phyloP scores from a whole-genome alignment of 768 basidiomycete species.

The Dentipellis fragilis region DNA sequence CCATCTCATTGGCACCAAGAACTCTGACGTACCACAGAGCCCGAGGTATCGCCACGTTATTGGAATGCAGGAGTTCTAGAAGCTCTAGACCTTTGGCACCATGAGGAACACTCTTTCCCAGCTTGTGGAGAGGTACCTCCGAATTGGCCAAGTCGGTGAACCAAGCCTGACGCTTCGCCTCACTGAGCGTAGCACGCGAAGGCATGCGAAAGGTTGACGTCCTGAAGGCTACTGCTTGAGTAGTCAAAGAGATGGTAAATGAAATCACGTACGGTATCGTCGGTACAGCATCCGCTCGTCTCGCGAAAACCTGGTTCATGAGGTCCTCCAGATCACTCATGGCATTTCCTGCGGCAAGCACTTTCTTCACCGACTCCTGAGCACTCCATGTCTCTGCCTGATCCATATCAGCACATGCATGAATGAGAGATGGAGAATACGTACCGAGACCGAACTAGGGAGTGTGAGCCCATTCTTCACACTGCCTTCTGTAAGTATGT shows the following conservation, averaged over 20 bases:
- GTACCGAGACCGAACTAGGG: slow-evolving; percentile 45
- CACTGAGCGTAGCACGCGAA: slow-evolving; percentile 72
- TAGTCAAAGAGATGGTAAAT: neutral
- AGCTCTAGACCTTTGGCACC: slow-evolving; percentile 80
- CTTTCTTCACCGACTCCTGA: slow-evolving; percentile 40
- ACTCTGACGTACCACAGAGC: slow-evolving; percentile 86
- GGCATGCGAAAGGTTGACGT: slow-evolving; percentile 69
- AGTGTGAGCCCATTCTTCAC: slow-evolving; percentile 58
- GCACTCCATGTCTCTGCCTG: slow-evolving; percentile 61
- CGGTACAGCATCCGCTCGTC: slow-evolving; percentile 46
- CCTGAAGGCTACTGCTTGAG: slow-evolving; percentile 22
- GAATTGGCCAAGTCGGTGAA: slow-evolving; percentile 77
- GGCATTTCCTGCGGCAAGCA: slow-evolving; percentile 39
- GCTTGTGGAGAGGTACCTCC: slow-evolving; percentile 67
- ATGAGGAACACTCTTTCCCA: slow-evolving; percentile 81
- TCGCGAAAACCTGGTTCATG: slow-evolving; percentile 66
- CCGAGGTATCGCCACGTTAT: slow-evolving; percentile 68
- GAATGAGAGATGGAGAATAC: slow-evolving; percentile 14
- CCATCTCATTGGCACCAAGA: slow-evolving; percentile 81
- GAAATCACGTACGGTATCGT: slow-evolving; percentile 48
- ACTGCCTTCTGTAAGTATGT: slow-evolving; percentile 51
- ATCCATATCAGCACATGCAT: neutral
- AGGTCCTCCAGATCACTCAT: slow-evolving; percentile 58
- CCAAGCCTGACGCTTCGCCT: slow-evolving; percentile 73
- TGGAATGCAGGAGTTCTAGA: slow-evolving; percentile 65